A percentile compares a stretch with the other conserved stretches of the same genome.
These are phyloP conservation scores for Secale cereale DNA, from an alignment of 176 grass and related monocot species.

Conservation along the genomic window DNA sequence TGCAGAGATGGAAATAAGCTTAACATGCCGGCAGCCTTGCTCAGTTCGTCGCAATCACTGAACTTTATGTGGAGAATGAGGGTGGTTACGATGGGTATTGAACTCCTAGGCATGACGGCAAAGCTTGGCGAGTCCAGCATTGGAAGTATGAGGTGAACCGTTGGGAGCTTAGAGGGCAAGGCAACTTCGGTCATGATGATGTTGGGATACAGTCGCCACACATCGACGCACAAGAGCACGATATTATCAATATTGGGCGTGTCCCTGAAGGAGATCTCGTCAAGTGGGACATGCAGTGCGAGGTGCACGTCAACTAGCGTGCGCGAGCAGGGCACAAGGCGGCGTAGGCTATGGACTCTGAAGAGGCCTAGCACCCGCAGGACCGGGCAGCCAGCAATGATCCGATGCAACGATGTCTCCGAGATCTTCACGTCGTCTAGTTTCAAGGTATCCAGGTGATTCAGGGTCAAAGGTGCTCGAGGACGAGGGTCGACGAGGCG, in stretches of 20 bases:
- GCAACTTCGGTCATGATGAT: neutral
- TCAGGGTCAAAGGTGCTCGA: neutral
- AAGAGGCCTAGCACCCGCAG: neutral
- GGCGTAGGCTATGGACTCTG: neutral
- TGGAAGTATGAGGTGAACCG: neutral
- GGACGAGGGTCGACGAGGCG: neutral
- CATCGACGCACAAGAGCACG: neutral
- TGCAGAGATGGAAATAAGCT: neutral
- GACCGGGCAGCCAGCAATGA: neutral
- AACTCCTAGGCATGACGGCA: neutral
- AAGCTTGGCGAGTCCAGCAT: neutral
- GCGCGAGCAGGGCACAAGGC: neutral
- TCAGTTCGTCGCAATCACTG: neutral
- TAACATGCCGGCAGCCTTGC: neutral
- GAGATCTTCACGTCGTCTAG: neutral
- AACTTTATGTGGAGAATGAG: neutral
- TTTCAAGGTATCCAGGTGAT: neutral
- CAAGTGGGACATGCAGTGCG: neutral
- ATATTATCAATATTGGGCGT: neutral
- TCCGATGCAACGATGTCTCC: neutral
- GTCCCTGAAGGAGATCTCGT: neutral
- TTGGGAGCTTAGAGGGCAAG: neutral
- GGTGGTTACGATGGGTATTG: neutral
- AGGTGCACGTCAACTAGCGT: neutral
- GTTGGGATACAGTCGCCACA: neutral